Conservation (phyloP, 805 yeast genomes). For the Dipodascus geniculatus region DNA sequence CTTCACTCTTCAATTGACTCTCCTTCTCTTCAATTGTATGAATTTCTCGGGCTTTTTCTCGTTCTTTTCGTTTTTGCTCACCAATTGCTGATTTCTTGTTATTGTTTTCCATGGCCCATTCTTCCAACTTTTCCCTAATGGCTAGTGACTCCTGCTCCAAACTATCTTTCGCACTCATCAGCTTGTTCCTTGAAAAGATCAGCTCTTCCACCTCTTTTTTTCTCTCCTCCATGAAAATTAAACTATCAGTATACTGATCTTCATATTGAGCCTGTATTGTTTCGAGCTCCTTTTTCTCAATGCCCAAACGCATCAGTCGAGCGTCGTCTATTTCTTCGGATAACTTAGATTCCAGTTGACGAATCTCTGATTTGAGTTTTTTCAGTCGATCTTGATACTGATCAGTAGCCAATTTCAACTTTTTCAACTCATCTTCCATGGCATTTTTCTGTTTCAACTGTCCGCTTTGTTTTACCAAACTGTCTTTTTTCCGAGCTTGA, state of each 20-base stretch:
- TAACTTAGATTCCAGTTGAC: not conserved
- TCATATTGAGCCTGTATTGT: not conserved
- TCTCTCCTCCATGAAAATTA: not conserved
- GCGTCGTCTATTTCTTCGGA: not conserved
- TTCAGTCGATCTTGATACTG: not conserved
- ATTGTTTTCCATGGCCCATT: not conserved
- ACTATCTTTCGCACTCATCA: not conserved
- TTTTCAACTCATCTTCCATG: not conserved
- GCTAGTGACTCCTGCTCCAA: not conserved
- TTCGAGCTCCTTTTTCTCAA: not conserved
- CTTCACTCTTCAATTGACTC: not conserved
- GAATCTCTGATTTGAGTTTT: not conserved
- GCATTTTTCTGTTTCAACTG: not conserved
- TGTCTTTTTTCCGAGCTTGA: not conserved
- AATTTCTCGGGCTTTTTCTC: not conserved
- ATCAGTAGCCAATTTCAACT: not conserved
- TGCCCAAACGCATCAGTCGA: not conserved
- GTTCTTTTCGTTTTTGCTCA: not conserved
- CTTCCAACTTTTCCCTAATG: not conserved
- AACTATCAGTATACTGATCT: not conserved
- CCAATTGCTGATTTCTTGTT: not conserved
- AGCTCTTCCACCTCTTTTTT: not conserved
- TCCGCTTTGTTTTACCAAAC: not conserved
- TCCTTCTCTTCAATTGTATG: not conserved
- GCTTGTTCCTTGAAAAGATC: not conserved